These are phyloP conservation scores for Theobroma cacao DNA, from an alignment of 345 rosid genomes.

Conservation along the genomic window DNA sequence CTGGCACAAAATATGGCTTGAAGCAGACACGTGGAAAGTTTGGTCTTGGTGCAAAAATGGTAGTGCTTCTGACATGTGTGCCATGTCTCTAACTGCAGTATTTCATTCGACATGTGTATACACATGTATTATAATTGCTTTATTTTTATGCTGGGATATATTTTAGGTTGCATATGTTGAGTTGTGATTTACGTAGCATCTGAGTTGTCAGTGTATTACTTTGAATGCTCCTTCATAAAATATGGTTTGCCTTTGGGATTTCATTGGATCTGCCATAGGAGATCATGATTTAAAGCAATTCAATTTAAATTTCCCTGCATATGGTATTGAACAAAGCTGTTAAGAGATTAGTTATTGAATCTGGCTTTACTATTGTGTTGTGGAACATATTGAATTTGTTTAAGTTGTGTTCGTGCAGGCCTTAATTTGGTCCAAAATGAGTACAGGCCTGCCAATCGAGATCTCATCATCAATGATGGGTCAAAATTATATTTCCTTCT, in stretches of 20 bases:
- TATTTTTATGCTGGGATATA: not conserved
- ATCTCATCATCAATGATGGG: conserved; percentile 86
- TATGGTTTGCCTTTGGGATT: not conserved
- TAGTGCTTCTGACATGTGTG: conserved; percentile 25
- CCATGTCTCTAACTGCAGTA: conserved; percentile 6
- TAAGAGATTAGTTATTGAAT: not conserved
- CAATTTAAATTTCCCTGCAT: not conserved
- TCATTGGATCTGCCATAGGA: not conserved
- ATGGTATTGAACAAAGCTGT: conserved; percentile 10
- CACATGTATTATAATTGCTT: not conserved
- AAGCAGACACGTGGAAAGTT: conserved; percentile 98
- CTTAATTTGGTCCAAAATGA: conserved; percentile 98
- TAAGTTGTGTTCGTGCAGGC: conserved; percentile 56
- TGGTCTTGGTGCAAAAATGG: conserved; percentile 99
- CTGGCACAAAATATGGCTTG: conserved; percentile 96
- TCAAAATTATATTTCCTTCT: conserved; percentile 69
- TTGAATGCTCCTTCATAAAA: not conserved
- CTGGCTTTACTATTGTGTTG: conserved; percentile 4
- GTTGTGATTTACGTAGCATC: not conserved
- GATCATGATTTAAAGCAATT: not conserved
- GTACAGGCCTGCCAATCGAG: conserved; percentile 95
- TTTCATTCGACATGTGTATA: not conserved
- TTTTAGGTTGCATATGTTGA: not conserved
- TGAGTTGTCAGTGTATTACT: not conserved
- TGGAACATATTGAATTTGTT: conserved; percentile 4